These are phyloP conservation scores for Coccomyxa sp. DNA, from an alignment of 139 green algal species.

Conservation along the genomic window DNA sequence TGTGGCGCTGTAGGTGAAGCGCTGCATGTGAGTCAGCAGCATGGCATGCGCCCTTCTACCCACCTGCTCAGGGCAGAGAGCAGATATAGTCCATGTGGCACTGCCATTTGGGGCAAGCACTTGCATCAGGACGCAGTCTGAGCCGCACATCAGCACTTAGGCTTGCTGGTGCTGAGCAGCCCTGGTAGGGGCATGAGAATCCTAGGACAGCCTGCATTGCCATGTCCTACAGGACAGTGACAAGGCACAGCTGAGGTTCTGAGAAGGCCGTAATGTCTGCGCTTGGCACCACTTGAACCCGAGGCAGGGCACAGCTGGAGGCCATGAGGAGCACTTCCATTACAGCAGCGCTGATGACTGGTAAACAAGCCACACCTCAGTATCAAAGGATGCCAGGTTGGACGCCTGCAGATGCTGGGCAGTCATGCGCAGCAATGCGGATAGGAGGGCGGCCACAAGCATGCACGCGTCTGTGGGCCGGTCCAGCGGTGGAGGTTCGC, in stretches of 20 bases:
- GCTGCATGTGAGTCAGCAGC: conserved; percentile 52
- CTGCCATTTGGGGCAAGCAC: not conserved
- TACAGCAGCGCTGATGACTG: not conserved
- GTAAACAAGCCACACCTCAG: conserved; percentile 34
- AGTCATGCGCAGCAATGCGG: conserved; percentile 21
- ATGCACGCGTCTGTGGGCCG: conserved; percentile 51
- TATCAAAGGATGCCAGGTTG: conserved; percentile 44
- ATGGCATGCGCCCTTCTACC: conserved; percentile 9
- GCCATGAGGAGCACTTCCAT: not conserved
- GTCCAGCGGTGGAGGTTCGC: conserved; percentile 35
- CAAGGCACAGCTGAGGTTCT: not conserved
- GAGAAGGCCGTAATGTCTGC: no score
- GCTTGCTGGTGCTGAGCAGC: not conserved
- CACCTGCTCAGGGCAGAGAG: no score
- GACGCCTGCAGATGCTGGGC: conserved; percentile 38
- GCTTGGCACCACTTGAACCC: not conserved
- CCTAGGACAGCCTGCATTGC: not conserved
- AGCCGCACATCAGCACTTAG: not conserved
- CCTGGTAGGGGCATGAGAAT: not conserved
- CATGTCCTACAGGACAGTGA: not conserved
- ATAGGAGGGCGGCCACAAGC: conserved; percentile 37
- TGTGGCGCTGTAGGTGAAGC: conserved; percentile 49
- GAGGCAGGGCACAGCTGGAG: not conserved
- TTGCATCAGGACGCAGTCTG: not conserved
- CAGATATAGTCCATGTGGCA: not conserved